Percentiles rank a stretch among this genome's conserved stretches.
Evolutionary conservation across 306 rosid genomes (phyloP).

Genomic region (Cucurbita maxima): DNA sequence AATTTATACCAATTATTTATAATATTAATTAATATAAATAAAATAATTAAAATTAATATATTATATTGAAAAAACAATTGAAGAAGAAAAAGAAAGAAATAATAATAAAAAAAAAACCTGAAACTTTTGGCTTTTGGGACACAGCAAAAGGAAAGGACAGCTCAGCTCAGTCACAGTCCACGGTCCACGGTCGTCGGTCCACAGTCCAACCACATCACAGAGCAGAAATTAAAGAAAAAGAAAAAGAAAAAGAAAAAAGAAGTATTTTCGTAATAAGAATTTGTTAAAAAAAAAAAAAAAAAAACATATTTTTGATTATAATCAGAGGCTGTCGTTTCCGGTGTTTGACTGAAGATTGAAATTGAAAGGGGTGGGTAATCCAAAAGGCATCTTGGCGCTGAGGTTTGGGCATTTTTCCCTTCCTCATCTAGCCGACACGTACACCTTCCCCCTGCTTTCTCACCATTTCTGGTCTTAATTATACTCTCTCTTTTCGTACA

Average conservation of each 20-base stretch:
- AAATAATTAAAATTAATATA: too few relatives aligned
- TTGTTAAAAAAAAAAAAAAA: background rate
- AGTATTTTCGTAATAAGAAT: conserved; percentile 14
- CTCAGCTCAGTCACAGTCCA: background rate
- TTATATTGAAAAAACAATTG: too few relatives aligned
- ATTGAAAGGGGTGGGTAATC: background rate
- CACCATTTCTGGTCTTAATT: background rate
- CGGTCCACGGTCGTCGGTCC: conserved; percentile 10
- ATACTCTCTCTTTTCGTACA: background rate
- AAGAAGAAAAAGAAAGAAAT: too few relatives aligned
- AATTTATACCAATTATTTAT: too few relatives aligned
- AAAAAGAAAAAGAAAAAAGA: background rate
- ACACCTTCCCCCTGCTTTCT: background rate
- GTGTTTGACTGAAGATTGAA: conserved; percentile 30
- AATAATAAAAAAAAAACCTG: background rate
- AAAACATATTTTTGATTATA: conserved; percentile 4
- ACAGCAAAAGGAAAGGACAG: conserved; percentile 1
- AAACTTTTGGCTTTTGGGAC: background rate
- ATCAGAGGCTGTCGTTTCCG: conserved; percentile 24
- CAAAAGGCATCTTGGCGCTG: conserved; percentile 18
- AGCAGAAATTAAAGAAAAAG: background rate
- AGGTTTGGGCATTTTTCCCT: conserved; percentile 50
- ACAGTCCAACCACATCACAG: background rate
- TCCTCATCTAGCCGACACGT: conserved; percentile 20
- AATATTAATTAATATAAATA: too few relatives aligned